Evolutionary conservation across 352 stramenopile species (phyloP).

Genomic region (Globisporangium middletonii): DNA sequence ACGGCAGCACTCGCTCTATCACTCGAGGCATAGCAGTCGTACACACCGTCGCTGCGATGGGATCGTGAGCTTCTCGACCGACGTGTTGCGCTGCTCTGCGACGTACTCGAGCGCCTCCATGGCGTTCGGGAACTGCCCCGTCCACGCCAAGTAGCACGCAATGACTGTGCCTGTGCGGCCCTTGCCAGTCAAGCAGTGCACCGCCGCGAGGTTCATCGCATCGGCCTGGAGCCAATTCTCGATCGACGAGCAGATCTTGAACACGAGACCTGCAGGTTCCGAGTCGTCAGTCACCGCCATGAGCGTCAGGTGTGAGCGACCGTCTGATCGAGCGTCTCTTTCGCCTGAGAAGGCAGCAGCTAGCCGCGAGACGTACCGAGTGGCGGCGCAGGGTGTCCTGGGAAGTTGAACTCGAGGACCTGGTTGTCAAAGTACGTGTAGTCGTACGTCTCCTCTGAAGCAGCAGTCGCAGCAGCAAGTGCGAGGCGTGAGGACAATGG

Average conservation of each 20-base stretch:
- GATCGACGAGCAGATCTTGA: conserved; percentile 97
- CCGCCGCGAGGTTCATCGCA: conserved; percentile 92
- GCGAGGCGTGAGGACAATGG: conserved; percentile 1
- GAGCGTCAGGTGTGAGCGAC: no score
- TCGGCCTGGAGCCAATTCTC: conserved; percentile 97
- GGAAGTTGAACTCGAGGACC: conserved; percentile 97
- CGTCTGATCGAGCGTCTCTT: no score
- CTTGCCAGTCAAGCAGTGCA: conserved; percentile 97
- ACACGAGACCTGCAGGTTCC: conserved; percentile 68
- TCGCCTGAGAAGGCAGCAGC: neutral
- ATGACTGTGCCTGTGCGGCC: conserved; percentile 93
- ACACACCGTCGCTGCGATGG: conserved; percentile 90
- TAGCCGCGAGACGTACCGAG: conserved; percentile 46
- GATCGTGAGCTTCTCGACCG: conserved; percentile 93
- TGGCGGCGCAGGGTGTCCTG: conserved; percentile 93
- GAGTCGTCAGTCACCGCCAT: neutral
- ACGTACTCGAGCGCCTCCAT: conserved; percentile 94
- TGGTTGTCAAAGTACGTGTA: conserved; percentile 94
- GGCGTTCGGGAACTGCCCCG: conserved; percentile 87
- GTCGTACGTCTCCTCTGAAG: conserved; percentile 94
- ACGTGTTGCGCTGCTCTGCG: conserved; percentile 78
- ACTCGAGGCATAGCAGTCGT: neutral
- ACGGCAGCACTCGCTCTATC: conserved; percentile 1
- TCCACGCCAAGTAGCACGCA: conserved; percentile 95
- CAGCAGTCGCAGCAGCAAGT: conserved; percentile 1